Percentiles rank a stretch among this genome's conserved stretches.
Evolutionary conservation across 805 yeast genomes (phyloP).

Genomic region (Isabelozyma heimii): DNA sequence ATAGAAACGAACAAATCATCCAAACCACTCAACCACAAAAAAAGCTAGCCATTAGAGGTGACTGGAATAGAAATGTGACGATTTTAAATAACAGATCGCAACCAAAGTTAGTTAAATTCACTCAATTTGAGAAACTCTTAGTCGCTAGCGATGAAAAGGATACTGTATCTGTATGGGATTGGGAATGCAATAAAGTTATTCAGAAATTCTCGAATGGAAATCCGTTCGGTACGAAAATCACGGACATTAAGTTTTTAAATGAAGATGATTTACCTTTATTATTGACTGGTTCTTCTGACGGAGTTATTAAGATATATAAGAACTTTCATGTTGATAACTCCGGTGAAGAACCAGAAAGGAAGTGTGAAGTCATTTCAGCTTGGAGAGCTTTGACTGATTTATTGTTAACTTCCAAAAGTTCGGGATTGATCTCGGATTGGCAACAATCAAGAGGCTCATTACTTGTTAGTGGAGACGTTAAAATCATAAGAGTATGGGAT

Average conservation of each 20-base stretch:
- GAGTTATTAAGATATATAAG: conserved; percentile 84
- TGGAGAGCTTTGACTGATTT: conserved; percentile 94
- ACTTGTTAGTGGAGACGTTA: conserved; percentile 91
- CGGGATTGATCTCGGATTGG: conserved; percentile 91
- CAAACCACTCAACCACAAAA: conserved; percentile 90
- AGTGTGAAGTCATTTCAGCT: conserved; percentile 67
- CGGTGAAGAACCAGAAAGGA: conserved; percentile 20
- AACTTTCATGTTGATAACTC: conserved; percentile 53
- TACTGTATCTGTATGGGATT: conserved; percentile 82
- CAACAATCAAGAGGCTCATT: conserved; percentile 93
- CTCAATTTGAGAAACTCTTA: conserved; percentile 86
- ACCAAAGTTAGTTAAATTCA: conserved; percentile 73
- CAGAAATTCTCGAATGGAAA: conserved; percentile 78
- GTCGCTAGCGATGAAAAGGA: conserved; percentile 83
- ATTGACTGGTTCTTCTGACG: conserved; percentile 89
- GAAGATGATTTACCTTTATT: conserved; percentile 89
- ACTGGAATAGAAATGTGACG: conserved; percentile 69
- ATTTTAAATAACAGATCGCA: conserved; percentile 72
- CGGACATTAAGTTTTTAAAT: conserved; percentile 81
- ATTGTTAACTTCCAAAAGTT: conserved; percentile 72
- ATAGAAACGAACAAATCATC: conserved; percentile 82
- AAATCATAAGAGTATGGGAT: conserved; percentile 91
- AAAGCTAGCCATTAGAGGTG: conserved; percentile 74
- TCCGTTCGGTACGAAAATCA: conserved; percentile 83
- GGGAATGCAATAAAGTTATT: conserved; percentile 60